Conservation (phyloP, 805 yeast species). For the Komagataella populi region DNA sequence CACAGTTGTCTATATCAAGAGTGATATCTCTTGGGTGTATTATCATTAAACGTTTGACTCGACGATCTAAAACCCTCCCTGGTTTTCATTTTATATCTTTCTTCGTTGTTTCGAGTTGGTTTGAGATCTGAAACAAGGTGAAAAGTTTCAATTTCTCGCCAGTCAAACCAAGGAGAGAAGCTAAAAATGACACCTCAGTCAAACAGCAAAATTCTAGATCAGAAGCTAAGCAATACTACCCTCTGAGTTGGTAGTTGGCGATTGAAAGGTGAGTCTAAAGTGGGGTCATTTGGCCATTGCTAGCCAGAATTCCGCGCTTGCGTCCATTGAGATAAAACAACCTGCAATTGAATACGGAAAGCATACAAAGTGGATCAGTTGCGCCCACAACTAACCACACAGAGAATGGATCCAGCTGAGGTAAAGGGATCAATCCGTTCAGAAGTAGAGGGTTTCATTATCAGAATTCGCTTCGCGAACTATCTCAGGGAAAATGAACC, state of each 20-base stretch:
- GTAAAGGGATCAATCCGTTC: too few relatives aligned
- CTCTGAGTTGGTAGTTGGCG: not conserved
- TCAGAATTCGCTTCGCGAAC: not conserved
- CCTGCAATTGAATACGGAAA: too few relatives aligned
- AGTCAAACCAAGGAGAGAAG: too few relatives aligned
- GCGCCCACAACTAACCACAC: too few relatives aligned
- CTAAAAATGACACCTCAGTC: not conserved
- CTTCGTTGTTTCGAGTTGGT: not conserved
- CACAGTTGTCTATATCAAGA: not conserved
- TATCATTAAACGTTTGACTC: not conserved
- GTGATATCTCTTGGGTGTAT: not conserved
- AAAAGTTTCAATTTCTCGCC: not conserved
- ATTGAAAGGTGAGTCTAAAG: not conserved
- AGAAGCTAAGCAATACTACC: not conserved
- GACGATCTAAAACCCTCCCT: not conserved
- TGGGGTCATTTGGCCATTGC: not conserved
- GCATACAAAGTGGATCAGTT: too few relatives aligned
- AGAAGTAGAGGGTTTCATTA: too few relatives aligned
- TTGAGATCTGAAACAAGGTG: not conserved
- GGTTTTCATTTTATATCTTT: not conserved
- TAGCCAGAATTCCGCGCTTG: too few relatives aligned
- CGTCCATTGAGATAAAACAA: too few relatives aligned
- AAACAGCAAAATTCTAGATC: not conserved
- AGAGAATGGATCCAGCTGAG: too few relatives aligned
- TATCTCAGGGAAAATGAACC: not conserved